Conservation (phyloP, 345 rosid genomes). For the Salix dunnii region DNA sequence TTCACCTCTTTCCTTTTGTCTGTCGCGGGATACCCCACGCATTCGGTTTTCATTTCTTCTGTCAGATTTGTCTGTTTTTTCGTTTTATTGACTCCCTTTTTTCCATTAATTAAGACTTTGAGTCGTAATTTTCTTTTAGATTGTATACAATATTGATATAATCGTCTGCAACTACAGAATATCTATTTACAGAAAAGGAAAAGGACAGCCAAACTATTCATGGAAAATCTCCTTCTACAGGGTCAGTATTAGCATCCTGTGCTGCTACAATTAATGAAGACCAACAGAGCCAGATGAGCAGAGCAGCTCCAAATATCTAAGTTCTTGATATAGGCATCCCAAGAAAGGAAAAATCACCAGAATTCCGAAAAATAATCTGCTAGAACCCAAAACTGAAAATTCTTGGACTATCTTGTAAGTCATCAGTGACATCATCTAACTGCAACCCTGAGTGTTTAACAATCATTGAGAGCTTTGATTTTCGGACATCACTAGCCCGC, state of each 20-base stretch:
- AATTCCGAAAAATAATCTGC: conserved; percentile 19
- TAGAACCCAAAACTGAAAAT: not conserved
- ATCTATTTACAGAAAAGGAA: not conserved
- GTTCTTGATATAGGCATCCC: conserved; percentile 24
- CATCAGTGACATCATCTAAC: too few species aligned
- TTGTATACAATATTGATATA: too few species aligned
- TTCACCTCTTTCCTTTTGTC: not conserved
- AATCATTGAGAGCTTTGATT: too few species aligned
- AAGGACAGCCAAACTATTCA: not conserved
- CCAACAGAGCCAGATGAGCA: conserved; percentile 39
- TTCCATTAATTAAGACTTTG: too few species aligned
- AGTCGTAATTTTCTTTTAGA: too few species aligned
- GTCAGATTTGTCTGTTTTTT: not conserved
- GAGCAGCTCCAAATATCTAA: conserved; percentile 26
- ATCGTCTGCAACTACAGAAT: too few species aligned
- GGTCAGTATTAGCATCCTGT: conserved; percentile 49
- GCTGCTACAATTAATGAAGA: conserved; percentile 41
- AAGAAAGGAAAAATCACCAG: conserved; percentile 1
- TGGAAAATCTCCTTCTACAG: conserved; percentile 53
- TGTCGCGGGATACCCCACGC: not conserved
- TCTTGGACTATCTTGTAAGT: not conserved
- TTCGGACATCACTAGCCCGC: too few species aligned
- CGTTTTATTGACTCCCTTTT: too few species aligned
- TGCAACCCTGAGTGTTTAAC: too few species aligned
- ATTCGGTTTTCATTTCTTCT: not conserved